Percentiles rank a stretch among this genome's conserved stretches.
Evolutionary conservation across 169 alveolate genomes (phyloP).

Genomic region (Cryptosporidium parvum): DNA sequence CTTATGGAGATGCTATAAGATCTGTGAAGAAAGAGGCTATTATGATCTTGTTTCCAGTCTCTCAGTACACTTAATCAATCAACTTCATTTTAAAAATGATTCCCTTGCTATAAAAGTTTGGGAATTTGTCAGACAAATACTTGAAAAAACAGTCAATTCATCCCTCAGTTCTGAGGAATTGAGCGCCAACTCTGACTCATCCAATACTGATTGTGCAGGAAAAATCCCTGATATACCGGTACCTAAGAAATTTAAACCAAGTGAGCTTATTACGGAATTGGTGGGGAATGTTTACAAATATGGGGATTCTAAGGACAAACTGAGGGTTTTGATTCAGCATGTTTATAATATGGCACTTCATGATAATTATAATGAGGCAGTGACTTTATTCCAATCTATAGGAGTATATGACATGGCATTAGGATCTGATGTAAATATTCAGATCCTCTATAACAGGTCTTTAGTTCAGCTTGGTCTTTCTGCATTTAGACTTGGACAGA

Average conservation of each 20-base stretch:
- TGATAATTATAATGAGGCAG: slow-evolving; percentile 90
- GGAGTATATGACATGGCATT: slow-evolving; percentile 90
- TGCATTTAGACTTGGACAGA: slow-evolving; percentile 95
- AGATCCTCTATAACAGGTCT: slow-evolving; percentile 94
- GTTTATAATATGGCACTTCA: slow-evolving; percentile 90
- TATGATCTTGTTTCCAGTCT: slow-evolving; percentile 38
- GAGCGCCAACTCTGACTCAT: slow-evolving; percentile 10
- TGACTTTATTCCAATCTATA: slow-evolving; percentile 87
- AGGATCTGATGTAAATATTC: slow-evolving; percentile 91
- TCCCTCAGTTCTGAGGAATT: slow-evolving; percentile 18
- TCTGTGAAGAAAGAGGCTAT: slow-evolving; percentile 44
- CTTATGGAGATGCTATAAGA: slow-evolving; percentile 68
- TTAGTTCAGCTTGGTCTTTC: slow-evolving; percentile 95
- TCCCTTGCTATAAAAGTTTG: slow-evolving; percentile 65
- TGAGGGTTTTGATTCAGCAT: slow-evolving; percentile 88
- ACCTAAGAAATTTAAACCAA: slow-evolving; percentile 30
- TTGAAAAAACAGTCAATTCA: slow-evolving; percentile 44
- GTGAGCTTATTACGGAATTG: slow-evolving; percentile 79
- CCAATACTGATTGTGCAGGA: neutral
- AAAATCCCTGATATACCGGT: slow-evolving; percentile 55
- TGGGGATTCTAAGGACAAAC: slow-evolving; percentile 85
- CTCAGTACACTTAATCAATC: slow-evolving; percentile 44
- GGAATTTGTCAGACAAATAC: slow-evolving; percentile 66
- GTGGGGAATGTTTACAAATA: slow-evolving; percentile 84
- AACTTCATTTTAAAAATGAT: slow-evolving; percentile 57